Base-by-base conservation (phyloP, 352 stramenopile genomes). In the Thalassiosira ordinaria region DNA sequence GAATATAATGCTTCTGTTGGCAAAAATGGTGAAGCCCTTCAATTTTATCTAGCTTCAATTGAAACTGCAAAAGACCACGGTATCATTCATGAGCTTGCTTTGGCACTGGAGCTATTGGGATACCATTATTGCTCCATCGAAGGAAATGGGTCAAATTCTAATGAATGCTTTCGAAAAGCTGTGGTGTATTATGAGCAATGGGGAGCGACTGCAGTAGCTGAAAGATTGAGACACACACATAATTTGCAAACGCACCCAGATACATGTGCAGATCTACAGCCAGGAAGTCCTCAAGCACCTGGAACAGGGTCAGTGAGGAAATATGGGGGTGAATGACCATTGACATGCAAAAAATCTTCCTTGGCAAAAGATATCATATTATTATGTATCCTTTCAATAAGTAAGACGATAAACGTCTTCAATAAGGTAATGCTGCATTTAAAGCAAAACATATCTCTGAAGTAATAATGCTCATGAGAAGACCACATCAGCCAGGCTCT, bases 1-100 rank as follows among this genome's bases (percentile, higher is more conserved):
- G 64, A 73, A 63, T 63, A 64, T 39, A 18, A 53, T 63, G 47
- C 64, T 22, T 73, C 26, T 20, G 26, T 51, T 27, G 8, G 33
- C 2, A 27, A 33, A 18, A 4, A 14, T 46, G 31, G 56, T 14
- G 27, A 49, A 35, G 64, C 47, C 1, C 18, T 27, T 13, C 2
- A 47, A 18, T 3, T 33, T 1, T 73, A 73, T 27, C 13, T 37
- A 26, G 44, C 27, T 24, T 73, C 64, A 2, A 73, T 73, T 49
- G 49, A 47, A 26, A 20, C 64, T 33, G 27, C 64, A 13, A 7
- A 35, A 33, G 64, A 73, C 16, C 46, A 63, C 27, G 63, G 63
- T 44, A 29, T 31, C 46, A 44, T 72, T 14, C 41, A 60, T 47
- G 63, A 72, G 35, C 27, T 56, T 3, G 63, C 29, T 27, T 24